These are phyloP conservation scores for Geoglossum cookeanum DNA, from an alignment of 2,329 filamentous ascomycete genomes.

Conservation along the genomic window DNA sequence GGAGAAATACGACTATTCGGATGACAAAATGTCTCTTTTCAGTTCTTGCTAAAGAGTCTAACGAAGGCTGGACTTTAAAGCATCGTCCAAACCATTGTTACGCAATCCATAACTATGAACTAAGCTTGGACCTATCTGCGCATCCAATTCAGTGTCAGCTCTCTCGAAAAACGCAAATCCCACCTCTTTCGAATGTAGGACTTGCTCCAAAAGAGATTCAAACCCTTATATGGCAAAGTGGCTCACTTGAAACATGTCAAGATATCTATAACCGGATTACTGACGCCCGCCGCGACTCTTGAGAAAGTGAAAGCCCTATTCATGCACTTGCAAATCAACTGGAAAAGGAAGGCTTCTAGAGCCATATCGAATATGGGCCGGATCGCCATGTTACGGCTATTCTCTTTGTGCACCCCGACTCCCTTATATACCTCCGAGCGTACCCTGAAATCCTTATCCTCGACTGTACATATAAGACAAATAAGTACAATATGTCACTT, in stretches of 20 bases:
- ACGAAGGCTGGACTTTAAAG: not conserved
- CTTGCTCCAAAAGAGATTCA: not conserved
- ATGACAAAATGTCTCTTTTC: not conserved
- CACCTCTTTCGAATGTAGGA: not conserved
- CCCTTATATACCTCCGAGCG: slow-evolving; percentile 9
- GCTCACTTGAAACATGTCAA: slow-evolving; percentile 8
- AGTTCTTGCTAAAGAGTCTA: not conserved
- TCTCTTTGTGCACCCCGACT: slow-evolving; percentile 13
- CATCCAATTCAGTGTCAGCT: not conserved
- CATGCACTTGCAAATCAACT: slow-evolving; percentile 11
- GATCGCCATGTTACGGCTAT: slow-evolving; percentile 9
- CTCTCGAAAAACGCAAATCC: not conserved
- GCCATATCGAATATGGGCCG: slow-evolving; percentile 7
- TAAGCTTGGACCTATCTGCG: not conserved
- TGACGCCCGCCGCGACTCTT: slow-evolving; percentile 5
- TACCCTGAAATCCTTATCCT: slow-evolving; percentile 11
- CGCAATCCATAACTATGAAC: not conserved
- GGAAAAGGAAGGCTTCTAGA: slow-evolving; percentile 10
- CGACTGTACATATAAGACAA: not conserved
- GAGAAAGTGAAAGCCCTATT: slow-evolving; percentile 10
- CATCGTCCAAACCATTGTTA: not conserved
- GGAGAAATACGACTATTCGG: no score
- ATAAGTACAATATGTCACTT: not conserved
- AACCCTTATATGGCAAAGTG: not conserved
- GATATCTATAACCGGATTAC: slow-evolving; percentile 13